Base-by-base conservation (phyloP, 2,329 filamentous ascomycete species). In the Xylariales sp. region DNA sequence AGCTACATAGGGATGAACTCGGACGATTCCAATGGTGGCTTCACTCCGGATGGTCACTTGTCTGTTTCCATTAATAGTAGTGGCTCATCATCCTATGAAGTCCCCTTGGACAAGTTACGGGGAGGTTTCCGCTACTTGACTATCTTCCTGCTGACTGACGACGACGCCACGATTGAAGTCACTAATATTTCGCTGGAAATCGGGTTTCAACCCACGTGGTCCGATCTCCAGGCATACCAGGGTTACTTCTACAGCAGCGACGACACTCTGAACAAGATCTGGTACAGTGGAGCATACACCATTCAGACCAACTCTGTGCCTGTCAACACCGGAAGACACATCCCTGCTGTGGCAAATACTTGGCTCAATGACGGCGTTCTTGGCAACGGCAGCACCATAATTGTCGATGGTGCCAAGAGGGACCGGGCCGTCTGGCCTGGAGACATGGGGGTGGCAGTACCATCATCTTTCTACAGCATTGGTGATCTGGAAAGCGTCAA, bases 381-480 rank as follows among this genome's bases (percentile, higher is more conserved):
- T 14, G 58, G 56, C 7, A 47, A 46, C 27, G 56, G 56, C 3
- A 41, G 50, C 23, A 57, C 56, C 5, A 55, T 56, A 7, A 61
- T 57, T 36, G 54, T 52, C 12, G 72, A 76, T 46, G 73, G 72
- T 4, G 69, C 71, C 4, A 77, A 76, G 48, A 61, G 72, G 34
- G 72, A 76, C 44, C 62, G 70, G 13, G 58, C 74, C 5, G 69
- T 78, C 4, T 78, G 74, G 72, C 71, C 74, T 12, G 74, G 74
- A 3, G 75, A 79, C 45, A 74, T 77, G 66, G 66, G 68, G 2
- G 74, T 76, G 34, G 67, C 70, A 4, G 59, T 71, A 0, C 69
- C 72, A 3, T 61, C 60, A 12, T 60, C 73, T 2, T 67, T 72
- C 12, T 69, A 74, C 7, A 73, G 70, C 13, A 74, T 69, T 1